Base-by-base conservation (phyloP, 306 rosid genomes). In the Medicago lupulina region DNA sequence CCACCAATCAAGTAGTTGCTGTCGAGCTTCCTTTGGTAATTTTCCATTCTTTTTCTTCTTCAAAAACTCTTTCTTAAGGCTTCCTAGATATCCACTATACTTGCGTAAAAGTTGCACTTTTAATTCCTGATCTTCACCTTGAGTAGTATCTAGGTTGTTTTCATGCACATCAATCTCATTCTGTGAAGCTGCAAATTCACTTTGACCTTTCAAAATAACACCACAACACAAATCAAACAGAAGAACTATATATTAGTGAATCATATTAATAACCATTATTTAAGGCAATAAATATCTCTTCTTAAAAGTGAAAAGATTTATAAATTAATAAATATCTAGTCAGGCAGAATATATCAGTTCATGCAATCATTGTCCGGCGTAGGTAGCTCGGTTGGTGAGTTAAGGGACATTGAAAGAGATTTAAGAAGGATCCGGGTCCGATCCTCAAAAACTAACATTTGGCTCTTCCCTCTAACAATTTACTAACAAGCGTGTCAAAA, bases 1-100 rank as follows among this genome's bases (percentile, higher is more conserved):
- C 99, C 99, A 92, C 99, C 99, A 92, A 73, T 92, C 99, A 1
- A 95, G 97, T 53, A 95, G 78, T 71, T 95, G 92, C 21, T 95
- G 99, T 38, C 99, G 76, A 53, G 99, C 99, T 75, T 95, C 99
- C 80, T 90, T 95, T 3, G 97, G 99, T 59, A 95, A 86, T 83
- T 92, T 95, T 17, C 99, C 98, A 69, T 95, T 95, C 89, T 95
- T 92, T 80, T 93, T 82, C 89, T 95, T 95, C 90, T 92, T 95
- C 92, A 92, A 76, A 87, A 95, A 92, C 46, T 95, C 99, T 81
- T 95, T 96, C 88, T 92, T 95, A 55, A 95, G 87, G 67, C 96
- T 89, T 19, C 99, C 99, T 0, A 95, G 74, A 78, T 89, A 92
- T 67, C 99, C 98, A 6, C 97, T 95, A 83, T 95, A 95, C 79